These are phyloP conservation scores for Ordospora pajunii DNA, from an alignment of 371 early-diverging fungal genomes.

Conservation along the genomic window DNA sequence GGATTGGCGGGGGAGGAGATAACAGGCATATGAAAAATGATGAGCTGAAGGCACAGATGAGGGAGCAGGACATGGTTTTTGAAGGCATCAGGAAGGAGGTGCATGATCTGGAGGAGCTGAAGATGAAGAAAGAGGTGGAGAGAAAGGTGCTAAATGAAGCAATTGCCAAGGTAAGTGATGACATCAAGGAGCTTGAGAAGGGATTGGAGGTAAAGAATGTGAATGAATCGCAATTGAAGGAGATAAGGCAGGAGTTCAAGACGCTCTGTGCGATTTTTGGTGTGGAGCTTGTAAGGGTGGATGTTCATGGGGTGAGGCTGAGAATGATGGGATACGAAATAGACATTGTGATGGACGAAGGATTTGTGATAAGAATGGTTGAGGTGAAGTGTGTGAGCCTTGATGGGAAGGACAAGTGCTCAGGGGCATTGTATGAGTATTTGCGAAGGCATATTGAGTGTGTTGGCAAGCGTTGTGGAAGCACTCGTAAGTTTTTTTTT, in stretches of 20 bases:
- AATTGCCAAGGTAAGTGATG: neutral
- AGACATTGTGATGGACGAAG: neutral
- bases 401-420: neutral
- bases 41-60: neutral
- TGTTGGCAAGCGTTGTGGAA: neutral
- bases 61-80: neutral
- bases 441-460: neutral
- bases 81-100: neutral
- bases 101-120: neutral
- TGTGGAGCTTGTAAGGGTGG: neutral
- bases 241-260: conserved; percentile 6
- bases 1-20: neutral
- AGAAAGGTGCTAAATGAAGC: neutral
- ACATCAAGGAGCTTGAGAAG: neutral
- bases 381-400: neutral
- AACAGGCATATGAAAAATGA: neutral
- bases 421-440: neutral
- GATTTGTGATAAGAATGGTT: neutral
- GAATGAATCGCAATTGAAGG: conserved; percentile 6
- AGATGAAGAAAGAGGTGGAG: neutral
- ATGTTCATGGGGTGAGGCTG: neutral
- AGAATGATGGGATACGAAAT: neutral
- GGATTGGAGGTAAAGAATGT: neutral
- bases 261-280: neutral
- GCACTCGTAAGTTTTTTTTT: neutral